Evolutionary conservation across 768 basidiomycete genomes (phyloP), one percentile per base, ranked within the genome.

Genomic region (Podaxis rugospora): DNA sequence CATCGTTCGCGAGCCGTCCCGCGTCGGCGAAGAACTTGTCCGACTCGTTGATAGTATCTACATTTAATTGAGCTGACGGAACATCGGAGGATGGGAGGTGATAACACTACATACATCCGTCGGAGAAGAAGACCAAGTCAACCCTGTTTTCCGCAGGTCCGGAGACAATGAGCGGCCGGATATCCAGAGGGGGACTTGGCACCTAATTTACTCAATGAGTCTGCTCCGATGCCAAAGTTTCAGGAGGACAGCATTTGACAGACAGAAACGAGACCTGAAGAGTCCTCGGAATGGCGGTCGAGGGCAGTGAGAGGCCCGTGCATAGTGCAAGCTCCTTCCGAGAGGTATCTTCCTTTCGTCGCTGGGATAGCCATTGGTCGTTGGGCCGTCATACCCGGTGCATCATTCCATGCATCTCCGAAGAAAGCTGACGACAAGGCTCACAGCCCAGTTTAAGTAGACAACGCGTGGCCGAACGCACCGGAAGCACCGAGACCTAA

Each of bases 81-180:
- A 16, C n/a, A 18, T 11, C 14, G 4, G 46, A 35, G 42, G 44
- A 10, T 16, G 25, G 27, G 16, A 57, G 51, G 14, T 40, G 10
- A 21, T 28, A 57, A 3, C 16, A 18, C 32, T 27, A 77, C 88
- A 62, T 70, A 90, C 90, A 92, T 36, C 90, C 90, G 63, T 92
- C 89, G 0, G 83, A 80, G 70, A 92, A 90, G 73, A 92, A 92
- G 10, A 89, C 83, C 7, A 92, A 73, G 72, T 90, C 85, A 25
- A 90, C 82, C 16, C 90, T 82, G 68, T 92, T 92, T 39, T 69
- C 68, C 10, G 84, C 78, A 6, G 82, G 76, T 0, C 90, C 90
- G 35, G 89, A 87, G 4, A 80, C 72, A 27, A 83, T 74, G 25
- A 92, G 75, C 46, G 86, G 84, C 9, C 77, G 64, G 6, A 90